Evolutionary conservation across 495 filamentous ascomycete genomes (phyloP).

Genomic region (Parathielavia appendiculata): DNA sequence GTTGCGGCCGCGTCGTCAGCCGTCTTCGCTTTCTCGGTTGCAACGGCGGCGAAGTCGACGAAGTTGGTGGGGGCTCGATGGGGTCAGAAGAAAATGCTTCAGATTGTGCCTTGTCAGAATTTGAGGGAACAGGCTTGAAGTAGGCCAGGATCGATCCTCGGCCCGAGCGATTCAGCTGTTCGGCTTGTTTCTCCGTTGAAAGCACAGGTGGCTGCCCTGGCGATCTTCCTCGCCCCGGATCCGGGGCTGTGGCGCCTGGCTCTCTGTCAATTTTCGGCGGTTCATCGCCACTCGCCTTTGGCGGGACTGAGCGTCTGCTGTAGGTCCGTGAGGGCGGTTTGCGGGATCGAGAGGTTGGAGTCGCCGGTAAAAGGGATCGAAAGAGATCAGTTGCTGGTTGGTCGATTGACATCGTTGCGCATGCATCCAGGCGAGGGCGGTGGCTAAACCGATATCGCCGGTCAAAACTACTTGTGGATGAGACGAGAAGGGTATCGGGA

Average conservation of each 20-base stretch:
- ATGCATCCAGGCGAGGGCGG: background rate
- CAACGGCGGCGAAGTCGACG: slow-evolving; percentile 8
- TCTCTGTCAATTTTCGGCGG: slow-evolving; percentile 3
- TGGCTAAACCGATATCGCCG: background rate
- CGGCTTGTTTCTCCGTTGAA: background rate
- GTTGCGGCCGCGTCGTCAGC: slow-evolving; percentile 31
- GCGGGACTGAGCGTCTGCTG: slow-evolving; percentile 32
- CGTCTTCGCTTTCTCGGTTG: slow-evolving; percentile 31
- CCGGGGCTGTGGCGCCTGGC: background rate
- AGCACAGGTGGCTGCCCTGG: background rate
- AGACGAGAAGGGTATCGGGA: background rate
- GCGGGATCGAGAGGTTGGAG: slow-evolving; percentile 8
- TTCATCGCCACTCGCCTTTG: slow-evolving; percentile 19
- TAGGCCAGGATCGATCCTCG: slow-evolving; percentile 41
- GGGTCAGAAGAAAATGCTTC: slow-evolving; percentile 7
- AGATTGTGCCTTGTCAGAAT: slow-evolving; percentile 13
- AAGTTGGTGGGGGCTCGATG: slow-evolving; percentile 2
- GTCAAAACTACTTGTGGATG: background rate
- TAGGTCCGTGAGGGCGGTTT: slow-evolving; percentile 44
- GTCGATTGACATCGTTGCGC: slow-evolving; percentile 1
- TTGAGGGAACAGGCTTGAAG: slow-evolving; percentile 33
- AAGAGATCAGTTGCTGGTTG: background rate
- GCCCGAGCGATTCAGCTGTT: slow-evolving; percentile 19
- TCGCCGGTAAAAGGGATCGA: background rate
- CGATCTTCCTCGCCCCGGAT: background rate